These are phyloP conservation scores for Scedosporium aurantiacum DNA, from an alignment of 2,329 filamentous ascomycete genomes.

Conservation along the genomic window DNA sequence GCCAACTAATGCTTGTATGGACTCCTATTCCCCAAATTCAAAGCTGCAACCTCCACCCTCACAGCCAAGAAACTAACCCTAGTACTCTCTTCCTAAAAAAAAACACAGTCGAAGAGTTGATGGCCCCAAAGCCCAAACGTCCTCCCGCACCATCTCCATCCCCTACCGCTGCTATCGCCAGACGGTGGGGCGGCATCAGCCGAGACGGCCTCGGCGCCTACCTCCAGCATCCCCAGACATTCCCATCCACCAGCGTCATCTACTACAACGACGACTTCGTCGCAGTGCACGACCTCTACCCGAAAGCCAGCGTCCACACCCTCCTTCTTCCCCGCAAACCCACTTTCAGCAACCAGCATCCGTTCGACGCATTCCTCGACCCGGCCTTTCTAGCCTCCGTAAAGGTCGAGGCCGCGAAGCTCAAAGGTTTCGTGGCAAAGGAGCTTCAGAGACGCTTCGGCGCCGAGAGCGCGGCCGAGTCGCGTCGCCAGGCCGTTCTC, in stretches of 20 bases:
- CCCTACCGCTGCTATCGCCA: conserved; percentile 11
- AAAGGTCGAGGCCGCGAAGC: conserved; percentile 45
- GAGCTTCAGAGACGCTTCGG: conserved; percentile 66
- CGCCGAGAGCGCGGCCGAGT: conserved; percentile 49
- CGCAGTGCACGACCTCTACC: conserved; percentile 71
- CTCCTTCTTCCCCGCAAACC: conserved; percentile 73
- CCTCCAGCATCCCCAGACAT: conserved; percentile 50
- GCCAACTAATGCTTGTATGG: conserved; percentile 5
- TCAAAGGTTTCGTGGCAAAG: conserved; percentile 55
- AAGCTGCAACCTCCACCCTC: neutral
- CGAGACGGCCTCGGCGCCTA: conserved; percentile 58
- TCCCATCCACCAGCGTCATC: conserved; percentile 50
- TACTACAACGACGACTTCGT: conserved; percentile 59
- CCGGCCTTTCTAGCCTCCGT: conserved; percentile 55
- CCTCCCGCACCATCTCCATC: conserved; percentile 14
- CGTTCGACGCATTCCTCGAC: conserved; percentile 64
- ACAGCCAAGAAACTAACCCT: too few relatives aligned
- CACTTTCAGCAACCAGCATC: conserved; percentile 51
- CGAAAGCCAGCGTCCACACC: conserved; percentile 75
- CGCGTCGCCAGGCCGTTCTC: conserved; percentile 54
- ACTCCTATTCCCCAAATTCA: neutral
- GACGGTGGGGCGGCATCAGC: neutral
- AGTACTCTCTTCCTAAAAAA: too few relatives aligned
- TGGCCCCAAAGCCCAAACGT: conserved; percentile 25
- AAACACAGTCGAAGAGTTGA: conserved; percentile 23